Base-by-base conservation (phyloP, 345 rosid species). In the Bruguiera parviflora region DNA sequence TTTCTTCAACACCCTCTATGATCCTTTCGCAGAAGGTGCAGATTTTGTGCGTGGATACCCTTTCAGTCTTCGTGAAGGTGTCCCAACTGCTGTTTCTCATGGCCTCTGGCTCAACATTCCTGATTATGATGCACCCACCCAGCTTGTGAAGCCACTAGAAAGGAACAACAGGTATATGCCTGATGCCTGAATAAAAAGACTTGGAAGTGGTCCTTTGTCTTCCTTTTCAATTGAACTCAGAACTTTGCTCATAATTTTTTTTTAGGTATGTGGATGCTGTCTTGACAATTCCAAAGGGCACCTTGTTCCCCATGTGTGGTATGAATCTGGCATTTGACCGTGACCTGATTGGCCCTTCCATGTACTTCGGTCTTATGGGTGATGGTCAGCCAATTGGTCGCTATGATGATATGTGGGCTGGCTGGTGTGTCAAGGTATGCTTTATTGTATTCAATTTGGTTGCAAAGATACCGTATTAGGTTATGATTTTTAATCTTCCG, bases 91-190 rank as follows among this genome's bases (percentile, higher is more conserved):
- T 53, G 95, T 89, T 65, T 94, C 98, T 52, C 98, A 94, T 68
- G 98, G 97, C 63, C 97, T 94, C 55, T 94, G 98, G 98, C 92
- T 94, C 65, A 94, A 94, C 87, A 94, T 94, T 74, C 97, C 98
- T 3, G 98, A 94, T 75, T 94, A 94, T 64, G 98, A 94, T 72
- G 98, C 98, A 11, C 98, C 98, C 1, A 94, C 98, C n/a, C 98
- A 94, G 73, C 98, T 94, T 37, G 98, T 94, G 47, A 94, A 94
- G 90, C 98, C 98, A 55, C 83, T 79, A 35, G 97, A 94, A 80
- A 83, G 90, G 81, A 94, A 94, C 87, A 78, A 87, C 0, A 94
- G 98, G 98, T 87, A 61, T 18, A 47, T n/a, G 57, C 16, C 69
- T 55, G 2, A 13, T 28, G 56, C 6, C 33, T 32, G 7, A 46